phyloP scores from a whole-genome alignment of 2,329 filamentous ascomycete genomes.

The Eutypella sp. region DNA sequence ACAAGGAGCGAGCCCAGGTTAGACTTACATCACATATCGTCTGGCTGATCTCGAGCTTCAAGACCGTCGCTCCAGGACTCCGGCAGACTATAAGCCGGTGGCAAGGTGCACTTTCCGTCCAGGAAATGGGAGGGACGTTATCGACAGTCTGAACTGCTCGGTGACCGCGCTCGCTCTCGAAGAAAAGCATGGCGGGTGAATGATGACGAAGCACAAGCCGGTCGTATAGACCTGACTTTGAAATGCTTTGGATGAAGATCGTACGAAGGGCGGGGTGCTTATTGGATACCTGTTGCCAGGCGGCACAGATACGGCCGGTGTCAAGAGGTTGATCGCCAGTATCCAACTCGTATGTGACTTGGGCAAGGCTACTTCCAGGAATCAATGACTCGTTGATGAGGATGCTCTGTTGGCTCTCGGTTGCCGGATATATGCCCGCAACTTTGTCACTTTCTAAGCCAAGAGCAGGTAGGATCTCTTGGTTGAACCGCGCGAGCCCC shows the following conservation, averaged over 20 bases:
- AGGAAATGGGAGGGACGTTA: slow-evolving; percentile 37
- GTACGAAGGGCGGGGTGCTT: slow-evolving; percentile 43
- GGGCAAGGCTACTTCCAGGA: slow-evolving; percentile 37
- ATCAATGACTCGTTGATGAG: slow-evolving; percentile 40
- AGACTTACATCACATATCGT: slow-evolving; percentile 42
- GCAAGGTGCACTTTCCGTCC: slow-evolving; percentile 35
- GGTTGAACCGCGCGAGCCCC: slow-evolving; percentile 39
- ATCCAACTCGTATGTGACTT: slow-evolving; percentile 44
- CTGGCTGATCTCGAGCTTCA: slow-evolving; percentile 48
- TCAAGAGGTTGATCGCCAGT: slow-evolving; percentile 36
- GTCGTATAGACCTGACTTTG: slow-evolving; percentile 44
- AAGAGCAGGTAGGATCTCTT: slow-evolving; percentile 34
- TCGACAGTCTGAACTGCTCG: slow-evolving; percentile 34
- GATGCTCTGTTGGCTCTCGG: slow-evolving; percentile 44
- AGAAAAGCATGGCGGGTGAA: slow-evolving; percentile 49
- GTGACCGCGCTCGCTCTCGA: slow-evolving; percentile 39
- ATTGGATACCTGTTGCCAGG: slow-evolving; percentile 45
- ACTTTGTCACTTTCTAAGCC: slow-evolving; percentile 41
- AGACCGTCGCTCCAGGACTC: slow-evolving; percentile 35
- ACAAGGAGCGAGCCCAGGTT: background rate
- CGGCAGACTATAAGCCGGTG: slow-evolving; percentile 48
- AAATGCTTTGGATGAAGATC: slow-evolving; percentile 47
- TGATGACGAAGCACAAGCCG: slow-evolving; percentile 42
- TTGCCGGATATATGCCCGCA: slow-evolving; percentile 45
- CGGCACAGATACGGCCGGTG: slow-evolving; percentile 39